Evolutionary conservation across 306 rosid genomes (phyloP), one percentile per base, ranked within the genome.

Genomic region (Leucaena leucocephala): DNA sequence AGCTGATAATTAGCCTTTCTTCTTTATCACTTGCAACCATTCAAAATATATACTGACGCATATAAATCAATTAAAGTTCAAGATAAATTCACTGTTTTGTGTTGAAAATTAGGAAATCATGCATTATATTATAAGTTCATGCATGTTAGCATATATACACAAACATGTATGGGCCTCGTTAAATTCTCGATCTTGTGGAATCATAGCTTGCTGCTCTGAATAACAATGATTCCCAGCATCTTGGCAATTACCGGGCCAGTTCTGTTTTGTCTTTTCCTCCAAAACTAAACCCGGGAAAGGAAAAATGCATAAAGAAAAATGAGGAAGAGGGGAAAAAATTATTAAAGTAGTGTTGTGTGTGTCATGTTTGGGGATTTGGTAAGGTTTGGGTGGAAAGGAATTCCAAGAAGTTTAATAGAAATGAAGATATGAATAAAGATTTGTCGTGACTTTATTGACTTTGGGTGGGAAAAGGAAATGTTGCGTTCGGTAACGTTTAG

Each of bases 381-480:
- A 49, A 12, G 46, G 6, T 48, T 50, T 36, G 12, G 11, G 5
- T 16, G 49, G 65, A 10, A 57, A 58, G 57, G 68, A 57, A 42
- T 27, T 27, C 40, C 22, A 22, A 74, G 43, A 4, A 33, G 9
- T 43, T 70, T 3, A 27, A 58, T 83, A 65, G 62, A 71, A 55
- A 39, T 52, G 3, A 3, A 68, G 80, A 81, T 48, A 63, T 70
- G 49, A 75, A 82, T 70, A 35, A 82, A 79, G 6, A 17, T 68
- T 85, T 82, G 86, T 80, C 84, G 50, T 0, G 72, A 67, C 80
- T 65, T 78, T 40, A 54, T 76, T 76, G 84, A 79, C 82, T 78
- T 78, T 49, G 76, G 86, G 68, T 68, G 40, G 74, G 64, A 14
- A 79, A 75, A 46, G 42, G 71, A 79, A 79, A 59, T 82, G 74